Evolutionary conservation across 805 yeast genomes (phyloP).

Genomic region (Yarrowia deformans): DNA sequence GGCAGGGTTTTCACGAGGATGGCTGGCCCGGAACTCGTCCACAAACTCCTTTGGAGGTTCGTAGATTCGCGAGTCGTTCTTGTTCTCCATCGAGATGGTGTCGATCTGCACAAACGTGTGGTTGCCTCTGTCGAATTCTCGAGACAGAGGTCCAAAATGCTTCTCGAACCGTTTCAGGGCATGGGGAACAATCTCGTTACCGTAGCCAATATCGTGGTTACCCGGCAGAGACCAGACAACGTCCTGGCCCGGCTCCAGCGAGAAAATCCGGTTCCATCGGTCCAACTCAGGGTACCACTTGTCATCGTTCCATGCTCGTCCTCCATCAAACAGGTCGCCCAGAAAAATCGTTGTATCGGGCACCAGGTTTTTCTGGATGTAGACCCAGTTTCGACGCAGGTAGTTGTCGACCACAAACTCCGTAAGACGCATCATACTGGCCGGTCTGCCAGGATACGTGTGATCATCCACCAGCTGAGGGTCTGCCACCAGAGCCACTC

Average conservation of each 20-base stretch:
- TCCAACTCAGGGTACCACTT: slow-evolving; percentile 72
- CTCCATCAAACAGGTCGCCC: slow-evolving; percentile 96
- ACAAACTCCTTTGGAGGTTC: slow-evolving; percentile 62
- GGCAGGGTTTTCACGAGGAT: slow-evolving; percentile 56
- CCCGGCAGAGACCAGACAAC: slow-evolving; percentile 73
- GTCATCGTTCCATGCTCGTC: slow-evolving; percentile 80
- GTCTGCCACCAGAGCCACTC: slow-evolving; percentile 77
- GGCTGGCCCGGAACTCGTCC: slow-evolving; percentile 48
- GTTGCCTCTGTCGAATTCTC: slow-evolving; percentile 63
- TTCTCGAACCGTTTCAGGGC: slow-evolving; percentile 69
- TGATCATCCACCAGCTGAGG: slow-evolving; percentile 92
- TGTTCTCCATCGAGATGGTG: slow-evolving; percentile 79
- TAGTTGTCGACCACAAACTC: slow-evolving; percentile 75
- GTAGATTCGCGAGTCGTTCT: slow-evolving; percentile 55
- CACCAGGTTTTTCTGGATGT: slow-evolving; percentile 61
- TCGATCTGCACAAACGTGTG: slow-evolving; percentile 82
- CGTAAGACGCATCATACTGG: slow-evolving; percentile 61
- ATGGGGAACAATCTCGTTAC: slow-evolving; percentile 66
- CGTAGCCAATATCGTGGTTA: slow-evolving; percentile 97
- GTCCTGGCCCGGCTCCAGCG: slow-evolving; percentile 57
- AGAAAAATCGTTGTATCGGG: slow-evolving; percentile 82
- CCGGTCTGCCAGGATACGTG: slow-evolving; percentile 79
- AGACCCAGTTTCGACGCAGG: slow-evolving; percentile 75
- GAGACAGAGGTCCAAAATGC: slow-evolving; percentile 74
- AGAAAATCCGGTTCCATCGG: slow-evolving; percentile 74